Conservation (phyloP, 257 asterid species). For the Solanum tarijense region DNA sequence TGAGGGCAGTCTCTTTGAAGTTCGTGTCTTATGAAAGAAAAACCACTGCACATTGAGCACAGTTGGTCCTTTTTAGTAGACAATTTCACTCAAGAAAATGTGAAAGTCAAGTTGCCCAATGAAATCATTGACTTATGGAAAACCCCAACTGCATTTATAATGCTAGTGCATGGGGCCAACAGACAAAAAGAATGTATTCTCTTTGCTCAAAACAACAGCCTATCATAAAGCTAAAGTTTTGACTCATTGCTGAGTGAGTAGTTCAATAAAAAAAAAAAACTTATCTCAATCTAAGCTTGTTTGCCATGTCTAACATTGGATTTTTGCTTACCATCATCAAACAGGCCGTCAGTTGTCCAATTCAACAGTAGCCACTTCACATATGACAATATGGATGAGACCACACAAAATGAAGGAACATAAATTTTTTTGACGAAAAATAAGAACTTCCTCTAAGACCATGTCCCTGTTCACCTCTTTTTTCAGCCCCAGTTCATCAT, state of each 20-base stretch:
- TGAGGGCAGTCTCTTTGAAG: neutral
- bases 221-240: neutral
- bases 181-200: neutral
- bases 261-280: neutral
- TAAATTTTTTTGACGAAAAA: neutral
- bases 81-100: neutral
- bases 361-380: neutral
- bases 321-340: neutral
- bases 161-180: neutral
- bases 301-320: neutral
- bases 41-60: neutral
- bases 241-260: neutral
- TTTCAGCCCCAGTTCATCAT: neutral
- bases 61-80: neutral
- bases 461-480: neutral
- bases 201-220: neutral
- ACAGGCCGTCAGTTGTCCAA: neutral
- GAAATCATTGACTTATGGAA: neutral
- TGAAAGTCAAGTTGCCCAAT: neutral
- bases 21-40: neutral
- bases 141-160: neutral
- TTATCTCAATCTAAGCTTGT: neutral
- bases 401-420: neutral
- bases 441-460: neutral
- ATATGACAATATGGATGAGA: neutral